Evolutionary conservation across 2,329 filamentous ascomycete species (phyloP).

Genomic region (Ophiostoma australiae): DNA sequence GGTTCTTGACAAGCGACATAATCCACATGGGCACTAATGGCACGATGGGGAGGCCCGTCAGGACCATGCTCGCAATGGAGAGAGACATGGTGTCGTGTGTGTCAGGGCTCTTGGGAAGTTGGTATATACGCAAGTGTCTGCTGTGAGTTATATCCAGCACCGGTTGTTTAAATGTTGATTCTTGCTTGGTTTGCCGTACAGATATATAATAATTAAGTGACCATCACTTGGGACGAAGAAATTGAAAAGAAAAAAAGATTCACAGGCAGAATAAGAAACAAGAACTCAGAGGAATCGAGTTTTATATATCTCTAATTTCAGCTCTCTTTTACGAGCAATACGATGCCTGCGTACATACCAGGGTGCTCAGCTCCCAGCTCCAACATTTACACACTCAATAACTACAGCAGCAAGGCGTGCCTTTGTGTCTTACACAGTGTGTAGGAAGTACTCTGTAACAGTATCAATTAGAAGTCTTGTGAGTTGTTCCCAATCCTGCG

Average conservation of each 20-base stretch:
- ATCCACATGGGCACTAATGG: neutral
- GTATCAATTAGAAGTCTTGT: neutral
- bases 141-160: neutral
- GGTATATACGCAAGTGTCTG: no score
- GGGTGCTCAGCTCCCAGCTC: conserved; percentile 3
- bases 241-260: neutral
- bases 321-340: neutral
- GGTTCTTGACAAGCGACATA: neutral
- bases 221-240: no score
- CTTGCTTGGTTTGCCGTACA: no score
- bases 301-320: neutral
- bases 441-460: neutral
- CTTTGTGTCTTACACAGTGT: conserved; percentile 4
- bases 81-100: neutral
- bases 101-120: no score
- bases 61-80: neutral
- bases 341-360: neutral
- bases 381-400: neutral
- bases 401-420: neutral
- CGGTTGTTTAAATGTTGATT: neutral
- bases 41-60: neutral
- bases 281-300: neutral
- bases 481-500: neutral
- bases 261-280: neutral
- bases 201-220: no score